Conservation (phyloP, 1,284 basidiomycete genomes). For the Tilletia walkeri region DNA sequence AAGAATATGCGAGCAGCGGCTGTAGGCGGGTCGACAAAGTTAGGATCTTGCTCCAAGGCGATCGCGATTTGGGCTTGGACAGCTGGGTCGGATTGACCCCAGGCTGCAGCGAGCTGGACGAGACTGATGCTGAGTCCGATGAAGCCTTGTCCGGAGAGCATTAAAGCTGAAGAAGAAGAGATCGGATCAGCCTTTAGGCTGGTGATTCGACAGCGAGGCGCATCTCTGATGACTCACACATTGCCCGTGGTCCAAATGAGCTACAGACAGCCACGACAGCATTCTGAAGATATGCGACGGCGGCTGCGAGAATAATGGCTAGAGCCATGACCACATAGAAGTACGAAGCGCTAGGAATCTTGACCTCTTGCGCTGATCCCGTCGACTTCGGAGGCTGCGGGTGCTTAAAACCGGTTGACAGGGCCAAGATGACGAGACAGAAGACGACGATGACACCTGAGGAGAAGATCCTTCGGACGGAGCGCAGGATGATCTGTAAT, state of each 20-base stretch:
- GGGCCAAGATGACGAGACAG: not conserved
- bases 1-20: slow-evolving; percentile 20
- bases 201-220: not conserved
- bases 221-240: slow-evolving; percentile 29
- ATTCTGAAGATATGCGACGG: slow-evolving; percentile 45
- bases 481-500: not conserved
- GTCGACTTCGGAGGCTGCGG: not conserved
- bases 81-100: slow-evolving; percentile 9
- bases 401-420: not conserved
- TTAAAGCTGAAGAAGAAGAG: slow-evolving; percentile 20
- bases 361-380: not conserved
- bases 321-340: slow-evolving; percentile 31
- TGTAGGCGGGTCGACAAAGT: not conserved
- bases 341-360: slow-evolving; percentile 25
- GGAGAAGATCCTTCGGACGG: slow-evolving; percentile 17
- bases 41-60: not conserved
- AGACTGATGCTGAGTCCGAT: slow-evolving; percentile 42
- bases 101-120: slow-evolving; percentile 38
- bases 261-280: slow-evolving; percentile 47
- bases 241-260: slow-evolving; percentile 39
- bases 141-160: slow-evolving; percentile 48
- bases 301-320: slow-evolving; percentile 34
- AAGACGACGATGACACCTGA: slow-evolving; percentile 15
- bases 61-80: not conserved
- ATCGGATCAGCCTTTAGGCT: not conserved